Evolutionary conservation across 768 basidiomycete species (phyloP), one percentile per base, ranked within the genome.

Genomic region (Tephrocybe sp.): DNA sequence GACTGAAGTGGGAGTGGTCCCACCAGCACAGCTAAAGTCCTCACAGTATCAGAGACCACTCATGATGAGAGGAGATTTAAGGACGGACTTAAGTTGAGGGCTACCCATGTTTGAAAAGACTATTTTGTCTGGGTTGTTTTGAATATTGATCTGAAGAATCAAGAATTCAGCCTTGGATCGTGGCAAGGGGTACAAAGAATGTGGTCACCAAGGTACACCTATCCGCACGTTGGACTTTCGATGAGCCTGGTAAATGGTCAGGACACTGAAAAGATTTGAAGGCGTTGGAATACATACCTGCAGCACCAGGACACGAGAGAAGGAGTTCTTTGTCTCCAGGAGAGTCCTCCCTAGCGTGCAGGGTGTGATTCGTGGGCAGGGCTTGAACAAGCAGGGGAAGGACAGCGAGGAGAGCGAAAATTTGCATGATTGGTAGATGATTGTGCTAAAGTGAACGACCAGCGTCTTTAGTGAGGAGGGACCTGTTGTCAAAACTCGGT

Each of bases 171-270:
- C 8, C 19, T n/a, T 34, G 18, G 39, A 27, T 3, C 9, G 18
- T 19, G 3, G 8, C 9, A 1, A 22, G 25, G 13, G 12, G 23
- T 46, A 11, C 21, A 41, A 16, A 11, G 27, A 6, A 3, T n/a
- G 3, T n/a, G 13, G n/a, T 41, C 29, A 55, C 54, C 46, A 55
- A 15, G 18, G 54, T 55, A 44, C 54, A 55, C 24, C 43, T 47
- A 18, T 55, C 54, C 15, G 54, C 54, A 11, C 54, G 45, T n/a
- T 39, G 29, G 15, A 55, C 38, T 4, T 51, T 51, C 4, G 45
- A 25, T 24, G 54, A 51, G 15, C 50, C 54, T 55, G 16, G 10
- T 3, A 45, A 9, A 22, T 2, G 23, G n/a, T 34, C 33, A 15
- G 33, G 40, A 29, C n/a, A 3, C 12, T 29, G 23, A 41, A n/a